Evolutionary conservation across 495 filamentous ascomycete species (phyloP), one percentile per base, ranked within the genome.

Genomic region (Opeltia flavorubescens): DNA sequence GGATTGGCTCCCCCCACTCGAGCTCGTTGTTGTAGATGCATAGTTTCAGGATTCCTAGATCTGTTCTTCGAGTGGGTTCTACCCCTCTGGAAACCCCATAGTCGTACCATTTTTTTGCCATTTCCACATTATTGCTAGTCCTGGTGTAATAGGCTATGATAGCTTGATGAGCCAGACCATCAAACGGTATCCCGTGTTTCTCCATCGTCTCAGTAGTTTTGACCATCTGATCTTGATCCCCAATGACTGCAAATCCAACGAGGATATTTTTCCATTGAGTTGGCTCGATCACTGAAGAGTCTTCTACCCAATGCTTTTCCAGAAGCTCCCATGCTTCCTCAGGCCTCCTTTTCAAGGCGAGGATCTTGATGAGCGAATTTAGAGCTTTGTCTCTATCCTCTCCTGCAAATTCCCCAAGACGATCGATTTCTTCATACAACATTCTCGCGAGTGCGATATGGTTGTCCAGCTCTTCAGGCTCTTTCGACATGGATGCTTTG

Each of bases 161-260:
- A 23, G 68, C 55, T 26, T 66, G 49, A 35, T 80, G 78, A 25
- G 68, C 28, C 9, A 47, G 33, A 9, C 34, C 21, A 42, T 49
- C 45, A 38, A 66, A 60, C 12, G 59, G 57, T 8, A 63, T 41
- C 1, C 42, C 49, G 23, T 50, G 39, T 18, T 38, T 41, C 29
- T 53, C 20, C 43, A 72, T 62, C 4, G 64, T 58, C 31, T 68
- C 60, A 26, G 64, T 60, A 11, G 67, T 64, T 18, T 47, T 47
- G 9, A 63, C 53, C 20, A 67, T 49, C 47, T 62, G 59, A 18
- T 70, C 59, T 7, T 55, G 55, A 45, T 78, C 73, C 8, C 72
- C 72, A 50, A 85, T 77, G 48, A 65, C 64, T 12, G 76, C 77
- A 51, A 89, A 80, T 1, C 86, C 86, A 26, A 65, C 63, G 28